Conservation (phyloP, 106 monocot genomes). For the Vanilla planifolia region DNA sequence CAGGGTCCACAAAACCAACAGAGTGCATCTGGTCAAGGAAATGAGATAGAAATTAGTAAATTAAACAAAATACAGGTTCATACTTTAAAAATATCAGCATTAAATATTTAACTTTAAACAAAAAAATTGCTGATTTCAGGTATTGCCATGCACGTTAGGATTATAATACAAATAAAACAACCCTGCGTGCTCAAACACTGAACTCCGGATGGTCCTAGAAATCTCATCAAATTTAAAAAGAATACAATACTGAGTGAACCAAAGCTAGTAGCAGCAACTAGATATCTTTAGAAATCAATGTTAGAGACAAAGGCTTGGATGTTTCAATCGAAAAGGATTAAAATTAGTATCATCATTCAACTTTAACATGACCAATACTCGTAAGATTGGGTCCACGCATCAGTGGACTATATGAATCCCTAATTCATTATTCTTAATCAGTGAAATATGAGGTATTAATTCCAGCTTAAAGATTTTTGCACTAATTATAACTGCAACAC, state of each 20-base stretch:
- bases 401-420: too few species aligned
- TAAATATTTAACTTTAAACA: neutral
- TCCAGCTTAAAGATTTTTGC: too few species aligned
- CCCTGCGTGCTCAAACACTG: neutral
- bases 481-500: too few species aligned
- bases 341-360: too few species aligned
- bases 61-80: neutral
- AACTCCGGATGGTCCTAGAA: neutral
- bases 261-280: neutral
- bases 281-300: too few species aligned
- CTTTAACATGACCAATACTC: too few species aligned
- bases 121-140: neutral
- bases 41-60: neutral
- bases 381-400: too few species aligned
- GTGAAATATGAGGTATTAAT: too few species aligned
- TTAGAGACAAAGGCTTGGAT: too few species aligned
- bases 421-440: too few species aligned
- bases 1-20: constrained; percentile 77
- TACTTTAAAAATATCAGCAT: neutral
- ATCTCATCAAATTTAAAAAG: neutral
- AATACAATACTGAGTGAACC: neutral
- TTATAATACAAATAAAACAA: neutral
- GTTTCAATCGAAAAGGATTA: too few species aligned
- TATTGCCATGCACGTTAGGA: neutral
- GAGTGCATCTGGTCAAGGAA: constrained; percentile 66